Base-by-base conservation (phyloP, 768 basidiomycete species). In the Filobasidium wieringae region DNA sequence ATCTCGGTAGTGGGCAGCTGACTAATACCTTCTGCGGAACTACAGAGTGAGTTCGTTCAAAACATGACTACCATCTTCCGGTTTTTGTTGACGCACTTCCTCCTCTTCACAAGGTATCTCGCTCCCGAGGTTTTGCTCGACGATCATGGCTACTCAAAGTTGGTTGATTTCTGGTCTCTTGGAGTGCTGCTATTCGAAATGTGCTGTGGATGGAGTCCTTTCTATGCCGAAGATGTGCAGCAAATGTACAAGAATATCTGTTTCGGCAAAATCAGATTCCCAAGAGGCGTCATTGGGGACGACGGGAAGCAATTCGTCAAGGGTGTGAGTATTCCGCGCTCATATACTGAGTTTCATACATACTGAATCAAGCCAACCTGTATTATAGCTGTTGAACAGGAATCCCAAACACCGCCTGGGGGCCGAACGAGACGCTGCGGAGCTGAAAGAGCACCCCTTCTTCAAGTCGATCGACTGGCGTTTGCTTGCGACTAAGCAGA, bases 21-120 rank as follows among this genome's bases (percentile, higher is more conserved):
- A 97, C 95, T n/a, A 96, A 92, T 58, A 97, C 95, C 1, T 99
- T 99, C 73, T 97, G 95, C 70, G 95, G 95, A 34, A 99, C 95
- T 30, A 97, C 95, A 9, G 74, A 74, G 71, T 74, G 53, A 62
- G 72, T 22, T 7, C 11, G 5, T 39, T 27, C 50, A 5, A 47
- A 26, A 19, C 19, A 47, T 22, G 4, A 14, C n/a, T 7, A n/a
- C 36, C 36, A 9, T 37, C 8, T 17, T 17, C 26, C 36, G 40
- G 3, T 14, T 27, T 62, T n/a, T n/a, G n/a, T n/a, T n/a, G n/a
- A n/a, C n/a, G n/a, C 22, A 12, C 12, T 9, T 36, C 34, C 19
- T 19, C 26, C 9, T 6, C 22, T 34, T 17, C 50, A 24, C 36
- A 72, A n/a, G 93, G 90, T 97, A 99, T 72, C 87, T 99, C 51